A percentile compares a stretch with the other conserved stretches of the same genome.
These are phyloP conservation scores for Lachnellula cervina DNA, from an alignment of 2,329 filamentous ascomycete species.

Conservation along the genomic window DNA sequence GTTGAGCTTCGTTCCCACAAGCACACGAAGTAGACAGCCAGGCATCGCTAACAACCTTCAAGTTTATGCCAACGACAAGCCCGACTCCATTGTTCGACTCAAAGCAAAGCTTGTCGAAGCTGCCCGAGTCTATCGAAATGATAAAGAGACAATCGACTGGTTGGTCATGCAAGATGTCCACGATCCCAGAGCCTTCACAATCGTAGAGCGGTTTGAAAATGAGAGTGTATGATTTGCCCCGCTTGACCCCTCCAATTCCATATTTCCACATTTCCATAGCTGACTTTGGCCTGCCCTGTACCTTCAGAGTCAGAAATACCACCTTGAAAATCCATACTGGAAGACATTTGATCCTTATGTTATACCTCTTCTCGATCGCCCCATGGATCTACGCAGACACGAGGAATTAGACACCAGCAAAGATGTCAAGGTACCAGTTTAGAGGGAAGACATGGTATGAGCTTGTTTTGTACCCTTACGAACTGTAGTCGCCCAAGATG, in stretches of 20 bases:
- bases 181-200: slow-evolving; percentile 66
- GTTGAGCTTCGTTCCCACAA: neutral
- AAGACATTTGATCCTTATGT: slow-evolving; percentile 72
- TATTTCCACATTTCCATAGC: neutral
- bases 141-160: slow-evolving; percentile 66
- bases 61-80: slow-evolving; percentile 62
- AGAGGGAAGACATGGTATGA: neutral
- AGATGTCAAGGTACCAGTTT: slow-evolving; percentile 39
- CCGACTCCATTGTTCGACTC: slow-evolving; percentile 59
- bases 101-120: slow-evolving; percentile 70
- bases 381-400: slow-evolving; percentile 64
- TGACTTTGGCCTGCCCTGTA: slow-evolving; percentile 13
- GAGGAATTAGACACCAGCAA: slow-evolving; percentile 60
- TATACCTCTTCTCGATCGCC: slow-evolving; percentile 59
- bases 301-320: slow-evolving; percentile 52
- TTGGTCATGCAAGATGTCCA: slow-evolving; percentile 72
- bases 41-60: neutral
- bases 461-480: neutral
- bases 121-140: slow-evolving; percentile 65
- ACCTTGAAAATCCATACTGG: slow-evolving; percentile 44
- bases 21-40: neutral
- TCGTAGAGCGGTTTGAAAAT: slow-evolving; percentile 68
- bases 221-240: slow-evolving; percentile 47
- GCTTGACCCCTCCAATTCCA: neutral
- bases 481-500: too few relatives aligned